Conservation (phyloP, 202 grass and related monocot species). For the Eragrostis tef region DNA sequence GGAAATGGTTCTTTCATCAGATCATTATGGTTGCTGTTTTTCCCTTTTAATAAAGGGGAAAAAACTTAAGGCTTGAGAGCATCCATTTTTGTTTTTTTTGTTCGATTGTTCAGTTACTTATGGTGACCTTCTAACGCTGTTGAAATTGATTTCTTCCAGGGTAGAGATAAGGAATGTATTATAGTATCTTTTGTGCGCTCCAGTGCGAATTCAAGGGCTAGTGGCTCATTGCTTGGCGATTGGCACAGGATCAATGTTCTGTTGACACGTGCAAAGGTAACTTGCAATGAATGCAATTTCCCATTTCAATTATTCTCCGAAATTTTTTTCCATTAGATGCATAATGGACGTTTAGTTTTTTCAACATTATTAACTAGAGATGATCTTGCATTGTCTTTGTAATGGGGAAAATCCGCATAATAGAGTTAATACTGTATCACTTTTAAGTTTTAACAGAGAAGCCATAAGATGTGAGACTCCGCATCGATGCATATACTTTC, state of each 20-base stretch:
- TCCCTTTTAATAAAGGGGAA: neutral
- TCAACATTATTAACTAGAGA: constrained; percentile 11
- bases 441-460: constrained; percentile 16
- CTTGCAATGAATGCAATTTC: constrained; percentile 14
- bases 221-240: constrained; percentile 88
- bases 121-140: constrained; percentile 24
- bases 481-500: neutral
- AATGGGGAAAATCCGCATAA: neutral
- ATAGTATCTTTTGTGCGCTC: constrained; percentile 93
- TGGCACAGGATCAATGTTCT: constrained; percentile 94
- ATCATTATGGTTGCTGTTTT: constrained; percentile 1
- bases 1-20: constrained; percentile 19
- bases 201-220: constrained; percentile 52
- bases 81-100: constrained; percentile 21
- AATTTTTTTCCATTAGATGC: constrained; percentile 3
- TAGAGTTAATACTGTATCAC: neutral
- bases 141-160: constrained; percentile 58
- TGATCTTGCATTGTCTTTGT: neutral
- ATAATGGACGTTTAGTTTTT: neutral
- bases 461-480: neutral
- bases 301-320: neutral
- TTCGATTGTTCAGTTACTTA: constrained; percentile 1
- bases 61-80: constrained; percentile 6
- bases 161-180: constrained; percentile 95
- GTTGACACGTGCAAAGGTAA: constrained; percentile 91